A percentile compares a stretch with the other conserved stretches of the same genome.
Conservation (phyloP, 192 early-diverging fungal species). For the Nowakowskiella sp. region DNA sequence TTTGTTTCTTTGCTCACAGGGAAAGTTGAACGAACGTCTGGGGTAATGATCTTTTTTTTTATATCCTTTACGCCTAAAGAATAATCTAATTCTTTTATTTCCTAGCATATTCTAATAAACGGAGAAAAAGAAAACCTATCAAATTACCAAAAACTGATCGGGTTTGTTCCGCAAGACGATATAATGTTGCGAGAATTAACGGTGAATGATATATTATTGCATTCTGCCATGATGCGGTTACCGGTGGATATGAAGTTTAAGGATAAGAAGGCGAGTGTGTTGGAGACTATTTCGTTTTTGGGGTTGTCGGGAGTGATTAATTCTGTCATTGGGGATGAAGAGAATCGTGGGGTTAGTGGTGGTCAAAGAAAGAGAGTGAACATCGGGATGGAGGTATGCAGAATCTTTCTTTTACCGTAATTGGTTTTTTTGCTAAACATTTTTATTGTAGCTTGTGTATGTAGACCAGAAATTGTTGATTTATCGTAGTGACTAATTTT, state of each 20-base stretch:
- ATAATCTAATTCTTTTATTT: not conserved
- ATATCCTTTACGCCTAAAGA: not conserved
- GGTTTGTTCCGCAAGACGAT: constrained; percentile 70
- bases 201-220: constrained; percentile 54
- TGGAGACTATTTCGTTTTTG: constrained; percentile 48
- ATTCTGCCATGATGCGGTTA: constrained; percentile 61
- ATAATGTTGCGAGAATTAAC: constrained; percentile 60
- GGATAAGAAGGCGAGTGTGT: constrained; percentile 46
- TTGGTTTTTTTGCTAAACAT: not conserved
- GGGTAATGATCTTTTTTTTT: constrained; percentile 8
- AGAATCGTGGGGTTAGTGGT: constrained; percentile 58
- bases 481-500: constrained; percentile 6
- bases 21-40: constrained; percentile 45
- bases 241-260: constrained; percentile 28
- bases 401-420: not conserved
- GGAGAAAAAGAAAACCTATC: constrained; percentile 47
- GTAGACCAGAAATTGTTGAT: no score
- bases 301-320: constrained; percentile 47
- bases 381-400: constrained; percentile 69
- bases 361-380: constrained; percentile 70
- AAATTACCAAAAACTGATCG: constrained; percentile 58
- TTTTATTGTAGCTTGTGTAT: not conserved
- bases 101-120: constrained; percentile 43
- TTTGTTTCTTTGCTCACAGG: constrained; percentile 58
- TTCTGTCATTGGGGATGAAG: constrained; percentile 54